phyloP scores from a whole-genome alignment of 1,284 basidiomycete genomes.

The Stereum hirsutum region DNA sequence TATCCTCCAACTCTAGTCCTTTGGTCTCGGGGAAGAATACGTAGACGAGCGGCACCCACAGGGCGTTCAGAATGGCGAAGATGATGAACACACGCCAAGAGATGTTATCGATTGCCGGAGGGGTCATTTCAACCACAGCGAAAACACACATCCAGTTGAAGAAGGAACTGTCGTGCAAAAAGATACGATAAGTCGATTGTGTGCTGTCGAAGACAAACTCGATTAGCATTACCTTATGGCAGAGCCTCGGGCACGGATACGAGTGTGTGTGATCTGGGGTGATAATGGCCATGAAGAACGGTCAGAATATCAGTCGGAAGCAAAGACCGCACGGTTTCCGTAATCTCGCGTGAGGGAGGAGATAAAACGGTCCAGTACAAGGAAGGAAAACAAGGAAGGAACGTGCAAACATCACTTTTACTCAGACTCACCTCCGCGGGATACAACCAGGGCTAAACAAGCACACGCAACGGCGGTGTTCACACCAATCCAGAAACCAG shows the following conservation, averaged over 20 bases:
- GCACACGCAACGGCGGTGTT: too few relatives aligned
- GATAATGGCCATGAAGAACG: background rate
- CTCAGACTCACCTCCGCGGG: conserved; percentile 27
- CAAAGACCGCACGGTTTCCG: too few relatives aligned
- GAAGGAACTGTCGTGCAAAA: too few relatives aligned
- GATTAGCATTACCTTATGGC: too few relatives aligned
- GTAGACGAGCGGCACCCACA: conserved; percentile 35
- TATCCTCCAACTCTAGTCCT: conserved; percentile 32
- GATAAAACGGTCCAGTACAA: too few relatives aligned
- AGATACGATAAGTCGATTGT: too few relatives aligned
- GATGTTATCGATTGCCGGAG: conserved; percentile 40
- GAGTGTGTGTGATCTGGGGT: conserved; percentile 27
- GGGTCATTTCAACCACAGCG: conserved; percentile 38
- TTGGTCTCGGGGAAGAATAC: conserved; percentile 36
- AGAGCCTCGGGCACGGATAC: conserved; percentile 25
- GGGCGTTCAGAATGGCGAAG: conserved; percentile 35
- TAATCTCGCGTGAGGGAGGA: too few relatives aligned
- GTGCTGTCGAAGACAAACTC: too few relatives aligned
- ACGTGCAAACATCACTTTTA: too few relatives aligned
- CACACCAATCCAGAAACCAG: too few relatives aligned
- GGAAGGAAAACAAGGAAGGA: too few relatives aligned
- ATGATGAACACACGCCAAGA: conserved; percentile 37
- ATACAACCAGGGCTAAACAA: conserved; percentile 30
- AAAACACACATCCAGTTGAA: conserved; percentile 37
- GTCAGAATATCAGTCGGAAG: too few relatives aligned